These are phyloP conservation scores for Cairneyella variabilis DNA, from an alignment of 495 filamentous ascomycete species.

Conservation along the genomic window DNA sequence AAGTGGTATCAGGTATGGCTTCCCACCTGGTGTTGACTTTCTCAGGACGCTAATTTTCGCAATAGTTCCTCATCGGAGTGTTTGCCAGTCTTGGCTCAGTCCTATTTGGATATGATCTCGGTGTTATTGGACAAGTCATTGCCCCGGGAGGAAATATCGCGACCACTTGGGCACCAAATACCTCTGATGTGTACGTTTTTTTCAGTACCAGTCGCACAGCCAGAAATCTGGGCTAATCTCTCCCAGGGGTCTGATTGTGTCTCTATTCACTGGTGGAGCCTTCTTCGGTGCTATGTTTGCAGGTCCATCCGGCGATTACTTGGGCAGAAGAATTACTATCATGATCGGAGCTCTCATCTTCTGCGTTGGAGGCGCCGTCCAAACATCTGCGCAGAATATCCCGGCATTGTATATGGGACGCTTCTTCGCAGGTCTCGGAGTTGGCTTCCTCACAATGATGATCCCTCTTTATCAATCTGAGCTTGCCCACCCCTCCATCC, in stretches of 20 bases:
- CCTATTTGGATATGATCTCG: slow-evolving; percentile 23
- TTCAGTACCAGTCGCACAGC: no score
- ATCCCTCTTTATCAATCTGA: slow-evolving; percentile 48
- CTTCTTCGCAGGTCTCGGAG: slow-evolving; percentile 38
- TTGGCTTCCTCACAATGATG: slow-evolving; percentile 35
- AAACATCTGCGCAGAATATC: slow-evolving; percentile 34
- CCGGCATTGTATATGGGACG: slow-evolving; percentile 35
- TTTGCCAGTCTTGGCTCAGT: slow-evolving; percentile 15
- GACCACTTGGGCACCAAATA: no score
- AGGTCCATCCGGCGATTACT: slow-evolving; percentile 4
- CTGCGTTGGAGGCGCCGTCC: slow-evolving; percentile 36
- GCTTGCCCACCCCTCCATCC: slow-evolving; percentile 44
- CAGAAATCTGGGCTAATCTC: no score
- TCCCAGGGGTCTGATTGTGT: slow-evolving; percentile 33
- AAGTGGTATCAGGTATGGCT: no score
- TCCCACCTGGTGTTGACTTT: no score
- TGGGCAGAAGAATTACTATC: slow-evolving; percentile 30
- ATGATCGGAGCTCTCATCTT: slow-evolving; percentile 36
- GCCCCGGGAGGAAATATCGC: no score
- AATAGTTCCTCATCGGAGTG: slow-evolving; percentile 8
- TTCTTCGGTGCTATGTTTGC: slow-evolving; percentile 20
- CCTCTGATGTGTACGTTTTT: no score
- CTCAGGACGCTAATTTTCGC: no score
- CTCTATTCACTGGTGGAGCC: slow-evolving; percentile 37
- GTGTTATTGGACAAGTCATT: slow-evolving; percentile 37